These are phyloP conservation scores for Trichoderma polysporum DNA, from an alignment of 2,329 filamentous ascomycete species.

Conservation along the genomic window DNA sequence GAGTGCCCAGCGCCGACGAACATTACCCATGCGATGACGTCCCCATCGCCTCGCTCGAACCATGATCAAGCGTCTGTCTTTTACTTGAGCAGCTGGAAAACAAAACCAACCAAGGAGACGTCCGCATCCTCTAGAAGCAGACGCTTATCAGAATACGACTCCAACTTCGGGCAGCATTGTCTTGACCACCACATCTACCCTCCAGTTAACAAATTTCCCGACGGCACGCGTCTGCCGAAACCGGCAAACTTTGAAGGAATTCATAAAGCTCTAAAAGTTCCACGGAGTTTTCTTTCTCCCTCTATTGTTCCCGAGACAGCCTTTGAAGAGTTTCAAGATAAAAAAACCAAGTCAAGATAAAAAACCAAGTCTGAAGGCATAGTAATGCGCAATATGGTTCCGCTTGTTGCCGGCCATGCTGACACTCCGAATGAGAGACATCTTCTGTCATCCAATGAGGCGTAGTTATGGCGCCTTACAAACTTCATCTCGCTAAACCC, in stretches of 20 bases:
- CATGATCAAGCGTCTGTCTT: background rate
- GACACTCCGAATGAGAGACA: conserved; percentile 9
- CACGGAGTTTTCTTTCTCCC: conserved; percentile 17
- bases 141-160: conserved; percentile 14
- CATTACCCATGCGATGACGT: background rate
- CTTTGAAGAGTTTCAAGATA: background rate
- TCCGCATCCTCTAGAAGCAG: background rate
- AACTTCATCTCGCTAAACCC: background rate
- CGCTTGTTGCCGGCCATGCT: conserved; percentile 1
- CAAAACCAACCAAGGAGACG: background rate
- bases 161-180: conserved; percentile 19
- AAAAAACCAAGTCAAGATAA: background rate
- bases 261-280: background rate
- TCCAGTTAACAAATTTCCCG: conserved; percentile 1
- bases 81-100: background rate
- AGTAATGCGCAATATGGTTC: conserved; percentile 1
- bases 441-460: too few relatives aligned
- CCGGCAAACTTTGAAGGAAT: conserved; percentile 14
- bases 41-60: background rate
- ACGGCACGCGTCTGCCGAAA: background rate
- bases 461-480: too few relatives aligned
- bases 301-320: conserved; percentile 5
- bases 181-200: conserved; percentile 17
- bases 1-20: background rate
- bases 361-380: background rate